Evolutionary conservation across 441 rosid species (phyloP), one percentile per base, ranked within the genome.

Genomic region (Corymbia citriodora): DNA sequence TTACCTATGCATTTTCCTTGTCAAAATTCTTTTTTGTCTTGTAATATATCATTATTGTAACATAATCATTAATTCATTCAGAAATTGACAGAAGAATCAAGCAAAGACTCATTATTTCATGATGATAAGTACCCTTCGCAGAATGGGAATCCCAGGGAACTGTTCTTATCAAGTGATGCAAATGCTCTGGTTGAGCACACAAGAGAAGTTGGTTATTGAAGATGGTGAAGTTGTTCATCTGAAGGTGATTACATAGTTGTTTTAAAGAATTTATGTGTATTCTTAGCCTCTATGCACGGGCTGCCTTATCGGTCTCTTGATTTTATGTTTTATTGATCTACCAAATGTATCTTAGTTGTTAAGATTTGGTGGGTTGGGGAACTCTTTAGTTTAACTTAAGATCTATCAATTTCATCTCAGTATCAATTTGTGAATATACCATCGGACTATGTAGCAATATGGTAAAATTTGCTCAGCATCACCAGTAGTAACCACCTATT

Each of bases 151-250:
- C 33, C 33, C 33, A 33, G 33, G 33, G 33, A 33, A 33, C 33
- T 33, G 33, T 33, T 33, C 33, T 33, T 33, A 33, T 33, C 98
- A 72, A 98, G 96, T 95, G 99, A 97, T 93, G 97, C 97, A 14
- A 94, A 95, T 90, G 99, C 99, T 89, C 93, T 98, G 90, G 95
- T 97, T 92, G 99, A 98, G 93, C 99, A 98, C 92, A 97, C 99
- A 45, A 97, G 95, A 94, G 97, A 92, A 92, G 99, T 97, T 98
- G 95, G 94, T 96, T 93, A 95, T 98, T 93, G 99, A 98, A 94
- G 99, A 98, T 90, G 97, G 96, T 70, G 99, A 98, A 96, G 98
- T 98, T 89, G 98, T 97, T 90, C 95, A 97, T 93, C 94, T 98
- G 50, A 97, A 97, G 99, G 99, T 98, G 94, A 40, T 87, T 89